Evolutionary conservation across 331 rosid species (phyloP).

Genomic region (Prunus yedoensis): DNA sequence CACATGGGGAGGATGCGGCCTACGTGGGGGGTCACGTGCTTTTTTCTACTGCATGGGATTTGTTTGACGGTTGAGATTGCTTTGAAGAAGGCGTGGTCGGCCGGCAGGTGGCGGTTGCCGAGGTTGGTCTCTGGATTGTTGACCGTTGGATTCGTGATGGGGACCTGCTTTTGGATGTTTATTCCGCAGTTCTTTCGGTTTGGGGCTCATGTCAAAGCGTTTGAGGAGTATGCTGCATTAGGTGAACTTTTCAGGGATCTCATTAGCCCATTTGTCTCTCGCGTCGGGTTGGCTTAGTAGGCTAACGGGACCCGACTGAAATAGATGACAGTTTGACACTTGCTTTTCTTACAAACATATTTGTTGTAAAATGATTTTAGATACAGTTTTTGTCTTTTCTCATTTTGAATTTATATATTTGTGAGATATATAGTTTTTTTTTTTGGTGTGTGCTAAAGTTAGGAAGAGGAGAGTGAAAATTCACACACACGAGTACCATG

Average conservation of each 20-base stretch:
- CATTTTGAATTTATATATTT: too few species aligned
- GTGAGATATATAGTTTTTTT: too few species aligned
- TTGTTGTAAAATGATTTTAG: too few species aligned
- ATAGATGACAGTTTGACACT: too few species aligned
- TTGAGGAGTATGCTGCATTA: conserved; percentile 47
- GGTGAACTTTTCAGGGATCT: conserved; percentile 34
- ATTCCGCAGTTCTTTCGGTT: conserved; percentile 53
- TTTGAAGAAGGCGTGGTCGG: conserved; percentile 37
- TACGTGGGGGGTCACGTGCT: conserved; percentile 54
- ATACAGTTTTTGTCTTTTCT: too few species aligned
- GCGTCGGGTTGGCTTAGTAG: background rate
- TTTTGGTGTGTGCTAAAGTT: too few species aligned
- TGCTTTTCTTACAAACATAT: too few species aligned
- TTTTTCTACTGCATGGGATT: conserved; percentile 57
- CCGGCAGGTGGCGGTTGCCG: conserved; percentile 36
- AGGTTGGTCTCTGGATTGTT: conserved; percentile 31
- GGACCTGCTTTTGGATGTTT: conserved; percentile 55
- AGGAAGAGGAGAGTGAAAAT: too few species aligned
- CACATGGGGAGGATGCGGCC: conserved; percentile 47
- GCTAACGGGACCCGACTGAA: too few species aligned
- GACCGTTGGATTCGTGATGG: conserved; percentile 52
- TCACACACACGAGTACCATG: too few species aligned
- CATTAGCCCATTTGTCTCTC: background rate
- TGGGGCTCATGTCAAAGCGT: conserved; percentile 32
- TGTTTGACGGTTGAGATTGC: conserved; percentile 45